Conservation (phyloP, 371 early-diverging fungal species). For the Syncephalastrum monosporum region DNA sequence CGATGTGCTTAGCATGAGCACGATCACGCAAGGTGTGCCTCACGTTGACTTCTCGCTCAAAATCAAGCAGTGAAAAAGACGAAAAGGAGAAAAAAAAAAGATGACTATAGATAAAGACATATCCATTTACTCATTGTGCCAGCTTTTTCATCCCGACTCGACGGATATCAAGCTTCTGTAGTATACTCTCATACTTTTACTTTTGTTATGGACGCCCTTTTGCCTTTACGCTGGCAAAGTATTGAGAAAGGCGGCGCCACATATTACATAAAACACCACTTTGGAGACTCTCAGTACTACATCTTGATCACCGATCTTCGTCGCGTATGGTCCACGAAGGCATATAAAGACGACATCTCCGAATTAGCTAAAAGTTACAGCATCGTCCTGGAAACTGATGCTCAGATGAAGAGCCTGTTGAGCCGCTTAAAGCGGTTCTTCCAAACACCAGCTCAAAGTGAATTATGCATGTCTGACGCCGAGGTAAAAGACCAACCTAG, state of each 20-base stretch:
- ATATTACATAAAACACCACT: slow-evolving; percentile 16
- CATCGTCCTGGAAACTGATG: slow-evolving; percentile 8
- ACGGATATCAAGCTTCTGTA: no score
- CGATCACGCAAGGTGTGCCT: slow-evolving; percentile 91
- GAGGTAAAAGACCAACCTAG: not conserved
- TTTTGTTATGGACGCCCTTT: no score
- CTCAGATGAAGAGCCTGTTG: slow-evolving; percentile 10
- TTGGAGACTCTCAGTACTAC: slow-evolving; percentile 13
- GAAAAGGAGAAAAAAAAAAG: slow-evolving; percentile 12
- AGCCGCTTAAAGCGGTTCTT: not conserved
- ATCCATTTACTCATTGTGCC: no score
- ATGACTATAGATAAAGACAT: no score
- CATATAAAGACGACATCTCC: slow-evolving; percentile 3
- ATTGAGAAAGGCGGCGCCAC: not conserved
- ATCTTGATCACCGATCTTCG: slow-evolving; percentile 19
- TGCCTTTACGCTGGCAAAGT: slow-evolving; percentile 6
- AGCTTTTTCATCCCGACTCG: no score
- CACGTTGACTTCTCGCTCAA: slow-evolving; percentile 97
- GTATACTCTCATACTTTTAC: no score
- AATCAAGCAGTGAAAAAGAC: slow-evolving; percentile 37
- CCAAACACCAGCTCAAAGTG: slow-evolving; percentile 6
- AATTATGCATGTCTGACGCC: not conserved
- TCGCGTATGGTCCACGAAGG: slow-evolving; percentile 18
- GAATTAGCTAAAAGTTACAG: slow-evolving; percentile 8
- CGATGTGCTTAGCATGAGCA: slow-evolving; percentile 92